A percentile compares a stretch with the other conserved stretches of the same genome.
Evolutionary conservation across 2,329 filamentous ascomycete genomes (phyloP).

Genomic region (Monilinia laxa): DNA sequence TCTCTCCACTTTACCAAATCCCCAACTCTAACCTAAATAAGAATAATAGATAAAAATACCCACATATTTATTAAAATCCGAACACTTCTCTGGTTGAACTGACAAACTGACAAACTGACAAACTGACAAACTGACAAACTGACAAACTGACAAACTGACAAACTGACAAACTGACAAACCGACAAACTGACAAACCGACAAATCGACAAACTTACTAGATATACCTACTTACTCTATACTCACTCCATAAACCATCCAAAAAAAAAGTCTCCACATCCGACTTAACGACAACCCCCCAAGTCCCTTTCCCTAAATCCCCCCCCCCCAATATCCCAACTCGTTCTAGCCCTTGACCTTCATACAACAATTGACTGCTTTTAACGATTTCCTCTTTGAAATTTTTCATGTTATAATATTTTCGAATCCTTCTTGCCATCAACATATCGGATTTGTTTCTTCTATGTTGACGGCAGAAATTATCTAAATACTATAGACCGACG

Average conservation of each 20-base stretch:
- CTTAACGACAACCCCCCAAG: constrained; percentile 12
- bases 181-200: background rate
- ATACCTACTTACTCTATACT: no score
- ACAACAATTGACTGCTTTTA: constrained; percentile 6
- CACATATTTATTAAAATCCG: no score
- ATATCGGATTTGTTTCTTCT: constrained; percentile 22
- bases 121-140: background rate
- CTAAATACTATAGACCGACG: constrained; percentile 31
- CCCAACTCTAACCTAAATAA: background rate
- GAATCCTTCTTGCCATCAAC: constrained; percentile 30
- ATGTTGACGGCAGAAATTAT: constrained; percentile 29
- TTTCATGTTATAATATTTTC: constrained; percentile 33
- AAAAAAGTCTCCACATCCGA: background rate
- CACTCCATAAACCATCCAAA: background rate
- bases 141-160: no score
- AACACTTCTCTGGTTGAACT: no score
- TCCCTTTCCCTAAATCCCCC: background rate
- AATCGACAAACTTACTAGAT: no score
- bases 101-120: no score
- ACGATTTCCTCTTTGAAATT: constrained; percentile 6
- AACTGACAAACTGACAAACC: no score
- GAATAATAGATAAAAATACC: no score
- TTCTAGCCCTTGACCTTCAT: constrained; percentile 9
- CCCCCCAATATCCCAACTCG: background rate
- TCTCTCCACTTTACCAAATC: background rate